Conservation (phyloP, 768 basidiomycete genomes). For the Leccinum variicolor region DNA sequence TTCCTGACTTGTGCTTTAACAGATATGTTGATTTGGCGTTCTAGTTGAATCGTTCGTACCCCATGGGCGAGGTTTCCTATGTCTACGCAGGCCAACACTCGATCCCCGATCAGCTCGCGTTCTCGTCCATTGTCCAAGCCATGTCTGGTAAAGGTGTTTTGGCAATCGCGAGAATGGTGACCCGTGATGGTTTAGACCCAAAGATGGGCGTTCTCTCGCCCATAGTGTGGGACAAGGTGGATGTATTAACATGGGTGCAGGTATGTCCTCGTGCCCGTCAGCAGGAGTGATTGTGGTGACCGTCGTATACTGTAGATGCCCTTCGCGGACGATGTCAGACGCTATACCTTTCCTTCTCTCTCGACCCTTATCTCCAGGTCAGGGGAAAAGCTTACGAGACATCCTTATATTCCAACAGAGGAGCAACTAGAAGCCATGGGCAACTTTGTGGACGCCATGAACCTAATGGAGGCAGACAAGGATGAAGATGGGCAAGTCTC, state of each 20-base stretch:
- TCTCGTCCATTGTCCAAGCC: slow-evolving; percentile 84
- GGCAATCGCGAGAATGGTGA: slow-evolving; percentile 84
- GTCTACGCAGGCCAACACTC: slow-evolving; percentile 73
- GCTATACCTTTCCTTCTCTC: slow-evolving; percentile 82
- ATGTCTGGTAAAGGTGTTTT: slow-evolving; percentile 63
- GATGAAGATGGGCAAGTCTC: slow-evolving; percentile 67
- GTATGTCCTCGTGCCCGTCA: slow-evolving; percentile 38
- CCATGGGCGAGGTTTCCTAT: slow-evolving; percentile 84
- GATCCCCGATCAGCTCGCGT: slow-evolving; percentile 71
- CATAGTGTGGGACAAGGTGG: slow-evolving; percentile 57
- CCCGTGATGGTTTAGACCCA: slow-evolving; percentile 67
- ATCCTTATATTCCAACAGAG: slow-evolving; percentile 80
- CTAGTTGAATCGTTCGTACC: slow-evolving; percentile 79
- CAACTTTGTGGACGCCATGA: slow-evolving; percentile 83
- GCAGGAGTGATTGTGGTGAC: neutral
- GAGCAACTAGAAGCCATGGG: slow-evolving; percentile 83
- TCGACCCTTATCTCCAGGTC: slow-evolving; percentile 69
- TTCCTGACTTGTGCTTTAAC: neutral
- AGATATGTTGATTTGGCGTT: neutral
- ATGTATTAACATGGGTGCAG: slow-evolving; percentile 82
- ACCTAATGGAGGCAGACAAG: slow-evolving; percentile 72
- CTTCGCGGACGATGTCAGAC: slow-evolving; percentile 91
- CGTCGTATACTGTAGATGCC: slow-evolving; percentile 64
- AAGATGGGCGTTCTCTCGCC: slow-evolving; percentile 83
- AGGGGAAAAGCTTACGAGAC: slow-evolving; percentile 68